These are phyloP conservation scores for Mucor sp. DNA, from an alignment of 371 early-diverging fungal species.

Conservation along the genomic window DNA sequence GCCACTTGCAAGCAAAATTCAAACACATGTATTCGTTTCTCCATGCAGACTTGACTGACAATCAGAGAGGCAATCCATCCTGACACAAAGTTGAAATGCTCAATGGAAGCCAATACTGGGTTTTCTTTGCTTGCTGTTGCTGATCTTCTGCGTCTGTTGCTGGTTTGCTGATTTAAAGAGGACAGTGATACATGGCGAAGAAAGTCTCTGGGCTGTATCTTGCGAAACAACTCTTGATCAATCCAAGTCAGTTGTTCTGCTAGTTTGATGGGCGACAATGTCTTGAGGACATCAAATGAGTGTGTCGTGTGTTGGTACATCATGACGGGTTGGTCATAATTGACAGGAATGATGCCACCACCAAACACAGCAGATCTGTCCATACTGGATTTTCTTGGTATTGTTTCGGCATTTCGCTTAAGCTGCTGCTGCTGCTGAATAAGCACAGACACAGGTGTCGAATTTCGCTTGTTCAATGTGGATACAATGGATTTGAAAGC, in stretches of 20 bases:
- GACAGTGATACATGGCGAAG: constrained; percentile 41
- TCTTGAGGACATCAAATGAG: background rate
- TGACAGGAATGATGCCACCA: background rate
- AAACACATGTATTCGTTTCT: constrained; percentile 56
- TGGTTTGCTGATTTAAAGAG: constrained; percentile 8
- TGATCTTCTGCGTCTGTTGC: background rate
- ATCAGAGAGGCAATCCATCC: constrained; percentile 70
- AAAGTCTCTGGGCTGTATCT: constrained; percentile 53
- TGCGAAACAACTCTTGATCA: constrained; percentile 52
- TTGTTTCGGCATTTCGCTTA: background rate
- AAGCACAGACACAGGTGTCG: background rate
- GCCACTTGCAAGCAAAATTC: constrained; percentile 67
- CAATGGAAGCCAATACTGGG: constrained; percentile 50
- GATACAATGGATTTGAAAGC: background rate
- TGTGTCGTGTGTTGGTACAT: background rate
- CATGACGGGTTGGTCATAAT: background rate
- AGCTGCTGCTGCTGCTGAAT: background rate
- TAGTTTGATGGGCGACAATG: constrained; percentile 37
- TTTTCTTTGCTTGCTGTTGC: constrained; percentile 6
- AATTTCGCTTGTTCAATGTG: background rate
- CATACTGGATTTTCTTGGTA: background rate
- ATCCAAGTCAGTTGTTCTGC: constrained; percentile 68
- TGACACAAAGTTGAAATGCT: constrained; percentile 61
- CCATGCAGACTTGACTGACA: constrained; percentile 53
- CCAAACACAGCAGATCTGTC: background rate